Base-by-base conservation (phyloP, 2,329 filamentous ascomycete species). In the Rosellinia necatrix region DNA sequence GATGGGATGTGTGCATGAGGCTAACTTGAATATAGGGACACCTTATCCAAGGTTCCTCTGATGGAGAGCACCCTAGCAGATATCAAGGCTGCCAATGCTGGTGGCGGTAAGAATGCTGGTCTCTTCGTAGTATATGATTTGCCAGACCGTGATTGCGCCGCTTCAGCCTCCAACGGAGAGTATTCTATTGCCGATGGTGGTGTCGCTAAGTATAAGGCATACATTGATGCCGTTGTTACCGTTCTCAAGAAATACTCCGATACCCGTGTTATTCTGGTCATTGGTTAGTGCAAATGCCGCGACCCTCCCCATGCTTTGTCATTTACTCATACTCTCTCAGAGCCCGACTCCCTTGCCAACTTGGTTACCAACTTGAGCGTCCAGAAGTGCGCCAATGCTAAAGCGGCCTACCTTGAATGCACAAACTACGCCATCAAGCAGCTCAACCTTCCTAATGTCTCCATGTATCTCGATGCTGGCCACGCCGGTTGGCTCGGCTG, bases 401-500 rank as follows among this genome's bases (percentile, higher is more conserved):
- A 77, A n/a, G 61, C 66, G 4, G 76, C 77, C 13, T 84, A 84
- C 68, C 70, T 77, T 42, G 75, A 76, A 38, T 75, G 79, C 65
- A 79, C 76, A 32, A 69, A 76, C 60, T 81, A 84, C 64, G 81
- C 81, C 40, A 56, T 84, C 57, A 74, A 72, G 57, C 68, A 76
- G 49, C 76, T 84, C 24, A 78, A 84, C 68, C 74, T 83, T 9
- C 76, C 79, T 56, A 81, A 84, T 62, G 80, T 84, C 22, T 74
- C 77, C 68, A 81, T 82, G 80, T 84, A 84, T 61, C 72, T 84
- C 42, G 81, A 84, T 59, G 81, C 79, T 22, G 81, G 81, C 25
- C 81, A 85, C 68, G 80, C 78, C 5, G 82, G 82, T 53, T 84
- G 82, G 81, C 76, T 84, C 50, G 81, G 82, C 53, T 84, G 81